These are phyloP conservation scores for Xerocomus nothofagi DNA, from an alignment of 1,284 basidiomycete genomes.

Conservation along the genomic window DNA sequence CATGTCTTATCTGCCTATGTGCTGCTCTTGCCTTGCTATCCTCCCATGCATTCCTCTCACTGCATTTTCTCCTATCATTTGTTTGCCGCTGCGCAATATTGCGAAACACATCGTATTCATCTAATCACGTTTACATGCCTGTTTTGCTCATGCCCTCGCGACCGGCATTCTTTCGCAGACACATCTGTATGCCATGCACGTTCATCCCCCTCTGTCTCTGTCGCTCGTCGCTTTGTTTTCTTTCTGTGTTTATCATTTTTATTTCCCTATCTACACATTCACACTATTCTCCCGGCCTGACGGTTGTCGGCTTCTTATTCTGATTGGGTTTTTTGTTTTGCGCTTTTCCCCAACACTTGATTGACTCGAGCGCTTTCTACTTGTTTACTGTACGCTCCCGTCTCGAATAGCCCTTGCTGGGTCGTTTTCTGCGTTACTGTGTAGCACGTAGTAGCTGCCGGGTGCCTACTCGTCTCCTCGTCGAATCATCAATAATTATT, in stretches of 20 bases:
- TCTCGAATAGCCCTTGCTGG: slow-evolving; percentile 26
- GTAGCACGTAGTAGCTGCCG: slow-evolving; percentile 37
- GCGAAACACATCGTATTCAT: slow-evolving; percentile 39
- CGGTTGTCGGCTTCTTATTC: slow-evolving; percentile 32
- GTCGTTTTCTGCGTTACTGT: slow-evolving; percentile 35
- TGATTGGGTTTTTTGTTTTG: slow-evolving; percentile 13
- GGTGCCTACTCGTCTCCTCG: slow-evolving; percentile 34
- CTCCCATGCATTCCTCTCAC: slow-evolving; percentile 29
- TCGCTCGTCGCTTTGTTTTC: slow-evolving; percentile 28
- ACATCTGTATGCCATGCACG: slow-evolving; percentile 29
- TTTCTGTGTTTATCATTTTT: slow-evolving; percentile 25
- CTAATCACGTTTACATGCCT: slow-evolving; percentile 37
- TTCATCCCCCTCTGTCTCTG: background rate
- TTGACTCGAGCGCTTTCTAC: slow-evolving; percentile 34
- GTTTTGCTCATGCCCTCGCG: slow-evolving; percentile 33
- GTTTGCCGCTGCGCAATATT: slow-evolving; percentile 33
- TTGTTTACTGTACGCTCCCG: slow-evolving; percentile 34
- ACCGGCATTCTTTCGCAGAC: slow-evolving; percentile 25
- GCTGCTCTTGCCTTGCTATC: slow-evolving; percentile 37
- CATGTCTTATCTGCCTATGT: slow-evolving; percentile 39
- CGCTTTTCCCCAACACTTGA: slow-evolving; percentile 17
- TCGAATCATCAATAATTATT: slow-evolving; percentile 30
- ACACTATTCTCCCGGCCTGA: slow-evolving; percentile 29
- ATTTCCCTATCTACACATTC: slow-evolving; percentile 35
- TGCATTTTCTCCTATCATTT: slow-evolving; percentile 25